Evolutionary conservation across 1,284 basidiomycete genomes (phyloP), one percentile per base, ranked within the genome.

Genomic region (Phenoliferia sp.): DNA sequence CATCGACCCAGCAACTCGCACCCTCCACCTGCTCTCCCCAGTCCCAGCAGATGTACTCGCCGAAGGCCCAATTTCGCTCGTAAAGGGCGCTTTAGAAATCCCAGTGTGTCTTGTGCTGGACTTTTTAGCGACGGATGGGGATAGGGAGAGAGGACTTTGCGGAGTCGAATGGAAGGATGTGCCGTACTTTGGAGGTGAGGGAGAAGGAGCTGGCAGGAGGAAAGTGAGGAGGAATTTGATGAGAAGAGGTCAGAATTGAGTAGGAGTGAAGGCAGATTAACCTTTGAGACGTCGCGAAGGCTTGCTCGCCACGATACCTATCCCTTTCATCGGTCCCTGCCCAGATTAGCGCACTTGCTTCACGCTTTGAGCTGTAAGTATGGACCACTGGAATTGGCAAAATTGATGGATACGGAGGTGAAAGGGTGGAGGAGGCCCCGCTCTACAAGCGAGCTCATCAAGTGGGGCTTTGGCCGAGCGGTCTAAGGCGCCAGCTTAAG

Each of bases 101-200:
- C 94, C 94, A 0, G 80, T 93, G 0, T 90, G 88, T 85, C 92
- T 88, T 0, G 87, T 93, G 86, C 80, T 97, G 59, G 92, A 96
- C 79, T 88, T 86, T 78, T 80, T 83, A 55, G 64, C 75, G 33
- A 73, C 73, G 33, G 61, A 67, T 50, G 50, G 48, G 52, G 55
- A 68, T 48, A 55, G 65, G 33, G 81, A 80, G 39, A 80, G 79
- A 26, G 82, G 75, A 2, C 76, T 62, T 71, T 77, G 77, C 0
- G 87, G 86, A 0, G 81, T 84, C 32, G 84, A 85, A 63, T 84
- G 81, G 73, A 83, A 80, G 3, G 83, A 84, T 36, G 87, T 92
- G 54, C 93, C 94, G 26, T 97, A 87, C 80, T 80, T 97, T 74
- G 87, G 87, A 87, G 87, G 0, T 85, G 84, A 73, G 83, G 84